Percentiles rank a stretch among this genome's conserved stretches.
Conservation (phyloP, 2,329 filamentous ascomycete species). For the Xylariaceae sp. region DNA sequence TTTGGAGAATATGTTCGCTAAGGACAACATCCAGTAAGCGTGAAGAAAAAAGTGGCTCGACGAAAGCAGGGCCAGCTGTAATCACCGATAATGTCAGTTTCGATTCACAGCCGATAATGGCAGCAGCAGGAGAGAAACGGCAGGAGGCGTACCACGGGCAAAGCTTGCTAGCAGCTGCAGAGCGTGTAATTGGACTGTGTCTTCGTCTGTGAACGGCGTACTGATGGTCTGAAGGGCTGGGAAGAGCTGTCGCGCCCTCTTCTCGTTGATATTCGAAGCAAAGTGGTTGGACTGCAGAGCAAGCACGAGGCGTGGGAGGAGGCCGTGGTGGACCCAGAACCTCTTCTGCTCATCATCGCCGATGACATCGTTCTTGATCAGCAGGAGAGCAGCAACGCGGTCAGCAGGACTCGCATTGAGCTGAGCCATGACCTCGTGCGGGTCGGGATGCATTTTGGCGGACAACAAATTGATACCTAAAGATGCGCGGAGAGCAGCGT, state of each 20-base stretch:
- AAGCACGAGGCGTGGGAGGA: slow-evolving; percentile 54
- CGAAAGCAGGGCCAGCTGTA: slow-evolving; percentile 72
- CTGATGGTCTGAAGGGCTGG: slow-evolving; percentile 30
- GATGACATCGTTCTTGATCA: slow-evolving; percentile 82
- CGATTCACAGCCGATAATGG: slow-evolving; percentile 6
- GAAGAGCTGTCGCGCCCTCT: slow-evolving; percentile 34
- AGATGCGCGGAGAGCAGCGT: slow-evolving; percentile 3
- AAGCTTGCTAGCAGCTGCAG: slow-evolving; percentile 80
- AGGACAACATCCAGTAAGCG: slow-evolving; percentile 65
- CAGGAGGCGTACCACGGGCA: slow-evolving; percentile 61
- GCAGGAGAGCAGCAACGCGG: slow-evolving; percentile 57
- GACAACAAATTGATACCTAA: slow-evolving; percentile 3
- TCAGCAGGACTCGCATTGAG: slow-evolving; percentile 47
- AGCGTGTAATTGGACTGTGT: slow-evolving; percentile 69
- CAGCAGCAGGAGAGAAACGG: background rate
- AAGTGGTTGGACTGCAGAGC: slow-evolving; percentile 38
- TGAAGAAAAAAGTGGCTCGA: slow-evolving; percentile 66
- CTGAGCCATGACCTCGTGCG: slow-evolving; percentile 24
- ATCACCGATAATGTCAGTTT: slow-evolving; percentile 16
- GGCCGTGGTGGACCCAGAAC: slow-evolving; percentile 64
- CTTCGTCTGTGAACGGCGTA: slow-evolving; percentile 50
- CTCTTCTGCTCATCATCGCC: slow-evolving; percentile 87
- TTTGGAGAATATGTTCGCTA: slow-evolving; percentile 59
- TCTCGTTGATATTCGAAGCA: slow-evolving; percentile 36
- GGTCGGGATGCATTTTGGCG: slow-evolving; percentile 27